Conservation (phyloP, 345 rosid genomes). For the Brassica carinata region DNA sequence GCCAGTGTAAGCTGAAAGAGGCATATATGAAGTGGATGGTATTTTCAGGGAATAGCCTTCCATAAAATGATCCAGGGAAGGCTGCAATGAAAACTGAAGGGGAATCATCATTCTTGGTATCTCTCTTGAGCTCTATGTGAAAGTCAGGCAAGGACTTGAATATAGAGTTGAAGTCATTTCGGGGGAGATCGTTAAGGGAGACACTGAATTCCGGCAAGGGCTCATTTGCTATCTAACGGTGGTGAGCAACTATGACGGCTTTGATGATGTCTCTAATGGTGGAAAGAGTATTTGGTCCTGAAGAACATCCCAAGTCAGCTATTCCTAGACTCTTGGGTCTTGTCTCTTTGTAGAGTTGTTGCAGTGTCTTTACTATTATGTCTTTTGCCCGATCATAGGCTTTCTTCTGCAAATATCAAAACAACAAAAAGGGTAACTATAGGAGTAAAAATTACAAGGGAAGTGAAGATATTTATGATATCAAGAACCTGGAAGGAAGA, state of each 20-base stretch:
- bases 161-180: slow-evolving; percentile 66
- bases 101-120: slow-evolving; percentile 18
- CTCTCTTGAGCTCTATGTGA: slow-evolving; percentile 43
- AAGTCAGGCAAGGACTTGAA: slow-evolving; percentile 61
- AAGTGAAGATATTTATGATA: background rate
- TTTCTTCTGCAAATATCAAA: slow-evolving; percentile 53
- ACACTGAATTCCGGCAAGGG: slow-evolving; percentile 50
- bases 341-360: slow-evolving; percentile 45
- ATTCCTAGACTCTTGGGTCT: slow-evolving; percentile 51
- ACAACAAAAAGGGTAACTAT: background rate
- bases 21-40: slow-evolving; percentile 72
- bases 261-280: slow-evolving; percentile 48
- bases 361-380: slow-evolving; percentile 56
- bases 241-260: slow-evolving; percentile 38
- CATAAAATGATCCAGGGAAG: slow-evolving; percentile 85
- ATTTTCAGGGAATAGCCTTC: slow-evolving; percentile 69
- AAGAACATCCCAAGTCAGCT: slow-evolving; percentile 89
- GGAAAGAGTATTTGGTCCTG: slow-evolving; percentile 74
- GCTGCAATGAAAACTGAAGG: slow-evolving; percentile 54
- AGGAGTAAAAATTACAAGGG: background rate
- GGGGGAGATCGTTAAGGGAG: slow-evolving; percentile 62
- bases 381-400: slow-evolving; percentile 67
- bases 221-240: slow-evolving; percentile 21
- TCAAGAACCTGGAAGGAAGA: slow-evolving; percentile 62
- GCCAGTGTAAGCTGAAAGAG: slow-evolving; percentile 86